Evolutionary conservation across 192 early-diverging fungal genomes (phyloP).

Genomic region (Endogone sp.): DNA sequence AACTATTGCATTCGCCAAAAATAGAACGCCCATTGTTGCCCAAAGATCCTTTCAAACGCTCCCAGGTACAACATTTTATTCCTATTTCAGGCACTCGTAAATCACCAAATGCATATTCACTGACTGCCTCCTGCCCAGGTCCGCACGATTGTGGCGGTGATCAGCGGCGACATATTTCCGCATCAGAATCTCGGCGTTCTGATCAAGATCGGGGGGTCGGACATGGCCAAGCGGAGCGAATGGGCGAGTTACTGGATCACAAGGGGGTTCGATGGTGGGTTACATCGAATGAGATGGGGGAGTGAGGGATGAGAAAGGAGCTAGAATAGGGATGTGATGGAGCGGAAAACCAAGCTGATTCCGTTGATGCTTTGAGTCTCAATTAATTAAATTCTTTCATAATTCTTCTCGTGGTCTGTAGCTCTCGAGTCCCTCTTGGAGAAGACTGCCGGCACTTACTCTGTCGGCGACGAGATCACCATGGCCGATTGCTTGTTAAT

Average conservation of each 20-base stretch:
- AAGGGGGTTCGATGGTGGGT: constrained; percentile 57
- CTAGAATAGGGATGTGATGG: neutral
- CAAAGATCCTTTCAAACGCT: constrained; percentile 56
- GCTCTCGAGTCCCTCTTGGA: constrained; percentile 65
- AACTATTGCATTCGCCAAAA: neutral
- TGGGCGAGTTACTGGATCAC: constrained; percentile 56
- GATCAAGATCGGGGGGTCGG: constrained; percentile 49
- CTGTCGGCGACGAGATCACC: constrained; percentile 76
- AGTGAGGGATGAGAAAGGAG: neutral
- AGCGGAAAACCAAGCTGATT: neutral
- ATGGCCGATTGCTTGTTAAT: constrained; percentile 80
- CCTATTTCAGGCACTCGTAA: neutral
- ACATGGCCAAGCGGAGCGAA: constrained; percentile 45
- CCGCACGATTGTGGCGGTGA: constrained; percentile 62
- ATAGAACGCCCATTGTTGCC: constrained; percentile 65
- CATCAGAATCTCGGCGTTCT: constrained; percentile 79
- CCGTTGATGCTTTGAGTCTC: too few relatives aligned
- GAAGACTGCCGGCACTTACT: constrained; percentile 64
- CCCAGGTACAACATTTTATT: constrained; percentile 37
- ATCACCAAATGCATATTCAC: neutral
- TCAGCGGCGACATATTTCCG: constrained; percentile 86
- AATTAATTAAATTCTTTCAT: too few relatives aligned
- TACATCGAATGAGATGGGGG: neutral
- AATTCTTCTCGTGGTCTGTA: constrained; percentile 5
- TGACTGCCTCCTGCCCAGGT: constrained; percentile 32